A percentile compares a stretch with the other conserved stretches of the same genome.
These are phyloP conservation scores for Miscanthus lutarioriparius DNA, from an alignment of 176 grass and related monocot genomes.

Conservation along the genomic window DNA sequence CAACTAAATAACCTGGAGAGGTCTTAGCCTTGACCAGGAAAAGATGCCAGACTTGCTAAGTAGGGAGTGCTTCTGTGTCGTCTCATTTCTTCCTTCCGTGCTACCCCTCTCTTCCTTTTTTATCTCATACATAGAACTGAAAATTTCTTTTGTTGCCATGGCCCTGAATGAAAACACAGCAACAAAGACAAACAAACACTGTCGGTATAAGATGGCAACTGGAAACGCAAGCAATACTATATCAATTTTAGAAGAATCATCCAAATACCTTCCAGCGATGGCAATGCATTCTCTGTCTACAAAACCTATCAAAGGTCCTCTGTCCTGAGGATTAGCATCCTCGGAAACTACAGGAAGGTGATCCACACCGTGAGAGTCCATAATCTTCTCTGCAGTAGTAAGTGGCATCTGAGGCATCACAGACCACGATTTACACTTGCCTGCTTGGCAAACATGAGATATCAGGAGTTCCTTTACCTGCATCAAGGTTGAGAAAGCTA, in stretches of 20 bases:
- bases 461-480: slow-evolving; percentile 53
- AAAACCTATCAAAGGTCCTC: slow-evolving; percentile 51
- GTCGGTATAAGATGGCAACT: not conserved
- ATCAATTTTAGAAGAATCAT: not conserved
- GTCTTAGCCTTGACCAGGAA: not conserved
- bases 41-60: not conserved
- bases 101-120: slow-evolving; percentile 27
- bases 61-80: not conserved
- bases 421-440: slow-evolving; percentile 50
- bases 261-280: slow-evolving; percentile 62
- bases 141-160: slow-evolving; percentile 48
- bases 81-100: not conserved
- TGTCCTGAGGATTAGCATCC: slow-evolving; percentile 14
- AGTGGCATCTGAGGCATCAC: slow-evolving; percentile 63
- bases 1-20: not conserved
- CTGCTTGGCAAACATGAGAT: slow-evolving; percentile 51
- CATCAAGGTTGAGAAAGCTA: not conserved
- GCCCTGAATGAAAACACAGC: slow-evolving; percentile 48
- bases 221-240: not conserved
- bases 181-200: slow-evolving; percentile 6
- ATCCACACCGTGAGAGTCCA: slow-evolving; percentile 60
- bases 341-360: slow-evolving; percentile 74
- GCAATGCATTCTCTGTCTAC: slow-evolving; percentile 74
- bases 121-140: slow-evolving; percentile 30
- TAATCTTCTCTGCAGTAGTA: slow-evolving; percentile 63